Evolutionary conservation across 2,329 filamentous ascomycete species (phyloP), one percentile per base, ranked within the genome.

Genomic region (Zymoseptoria brevis): DNA sequence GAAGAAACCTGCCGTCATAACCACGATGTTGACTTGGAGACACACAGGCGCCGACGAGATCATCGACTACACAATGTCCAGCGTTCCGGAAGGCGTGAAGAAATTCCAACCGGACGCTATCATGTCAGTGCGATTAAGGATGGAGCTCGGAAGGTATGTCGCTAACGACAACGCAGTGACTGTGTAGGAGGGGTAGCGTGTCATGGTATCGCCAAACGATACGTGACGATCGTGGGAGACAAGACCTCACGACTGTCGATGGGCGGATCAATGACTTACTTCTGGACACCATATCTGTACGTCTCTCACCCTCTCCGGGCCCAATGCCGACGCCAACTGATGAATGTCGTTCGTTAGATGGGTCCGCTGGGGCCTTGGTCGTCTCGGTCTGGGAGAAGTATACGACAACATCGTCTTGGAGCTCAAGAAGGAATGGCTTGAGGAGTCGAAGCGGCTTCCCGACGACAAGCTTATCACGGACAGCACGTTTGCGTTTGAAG

Each of bases 61-160:
- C 53, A 76, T 87, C 53, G 83, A 87, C 66, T 87, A 88, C 68
- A 82, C 79, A 16, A 71, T 72, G 0, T 55, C 64, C 50, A 73
- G 84, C 67, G 74, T 87, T 1, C 67, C 78, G 8, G 72, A 75
- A n/a, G 73, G 69, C 1, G 71, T 87, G 2, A 75, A 76, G 58
- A 79, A 79, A 0, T 76, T 75, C 8, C 72, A 79, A 1, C 87
- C 81, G 67, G 75, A 77, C 56, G 76, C 83, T 24, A 77, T 81
- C 0, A 76, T 88, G 50, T 52, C 13, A 52, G 50, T 22, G 8
- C 35, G 5, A n/a, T 45, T n/a, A 6, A 13, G 16, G 35, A 45
- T n/a, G 13, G 35, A 45, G 16, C 35, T 45, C 16, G 16, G 6
- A n/a, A 16, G 13, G 13, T n/a, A 6, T 16, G 11, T 45, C 35